Conservation (phyloP, 1,139 yeast genomes). For the Taiozyma sp. region DNA sequence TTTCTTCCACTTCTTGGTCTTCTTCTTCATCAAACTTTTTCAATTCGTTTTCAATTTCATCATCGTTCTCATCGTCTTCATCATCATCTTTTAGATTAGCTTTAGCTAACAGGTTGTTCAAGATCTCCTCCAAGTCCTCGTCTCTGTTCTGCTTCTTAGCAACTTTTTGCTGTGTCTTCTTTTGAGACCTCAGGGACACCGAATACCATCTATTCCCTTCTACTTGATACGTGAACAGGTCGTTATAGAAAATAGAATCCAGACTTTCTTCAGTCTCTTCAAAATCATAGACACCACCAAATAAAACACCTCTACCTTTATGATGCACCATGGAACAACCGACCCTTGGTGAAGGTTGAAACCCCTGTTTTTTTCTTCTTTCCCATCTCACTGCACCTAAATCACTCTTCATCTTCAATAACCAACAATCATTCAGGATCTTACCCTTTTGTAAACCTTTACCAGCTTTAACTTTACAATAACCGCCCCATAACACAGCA, state of each 20-base stretch:
- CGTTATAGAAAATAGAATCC: slow-evolving; percentile 81
- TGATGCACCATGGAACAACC: slow-evolving; percentile 90
- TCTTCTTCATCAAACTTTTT: slow-evolving; percentile 33
- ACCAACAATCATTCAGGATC: slow-evolving; percentile 86
- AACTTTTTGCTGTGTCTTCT: slow-evolving; percentile 43
- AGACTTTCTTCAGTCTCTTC: slow-evolving; percentile 94
- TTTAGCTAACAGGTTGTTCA: slow-evolving; percentile 69
- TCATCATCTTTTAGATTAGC: slow-evolving; percentile 63
- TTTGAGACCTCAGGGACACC: slow-evolving; percentile 58
- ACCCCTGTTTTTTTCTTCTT: slow-evolving; percentile 83
- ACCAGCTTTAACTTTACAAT: slow-evolving; percentile 86
- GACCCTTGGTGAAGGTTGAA: slow-evolving; percentile 88
- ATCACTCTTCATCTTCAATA: slow-evolving; percentile 82
- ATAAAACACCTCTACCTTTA: slow-evolving; percentile 87
- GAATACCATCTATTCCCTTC: slow-evolving; percentile 91
- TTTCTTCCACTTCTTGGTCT: slow-evolving; percentile 36
- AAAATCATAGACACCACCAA: slow-evolving; percentile 94
- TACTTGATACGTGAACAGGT: slow-evolving; percentile 74
- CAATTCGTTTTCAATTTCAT: slow-evolving; percentile 37
- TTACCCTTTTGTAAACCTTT: slow-evolving; percentile 91
- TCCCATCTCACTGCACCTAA: slow-evolving; percentile 82
- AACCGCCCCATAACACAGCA: slow-evolving; percentile 88
- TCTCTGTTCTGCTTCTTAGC: slow-evolving; percentile 55
- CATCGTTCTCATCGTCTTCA: slow-evolving; percentile 37
- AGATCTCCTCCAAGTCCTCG: slow-evolving; percentile 77